Percentiles rank a stretch among this genome's conserved stretches.
phyloP scores from a whole-genome alignment of 768 basidiomycete species.

The Lentinula sp. region DNA sequence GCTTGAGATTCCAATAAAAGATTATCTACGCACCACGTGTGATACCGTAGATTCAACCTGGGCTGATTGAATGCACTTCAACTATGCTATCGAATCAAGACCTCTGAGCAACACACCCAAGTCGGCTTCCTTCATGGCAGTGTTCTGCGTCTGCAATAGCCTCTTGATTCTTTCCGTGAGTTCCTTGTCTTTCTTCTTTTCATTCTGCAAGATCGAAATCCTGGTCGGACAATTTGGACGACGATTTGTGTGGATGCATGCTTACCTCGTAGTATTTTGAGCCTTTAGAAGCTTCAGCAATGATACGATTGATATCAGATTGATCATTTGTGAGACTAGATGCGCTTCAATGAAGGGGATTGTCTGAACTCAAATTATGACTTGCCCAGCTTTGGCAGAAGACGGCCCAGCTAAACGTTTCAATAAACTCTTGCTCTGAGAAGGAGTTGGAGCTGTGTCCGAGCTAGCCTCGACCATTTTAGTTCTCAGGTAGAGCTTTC shows the following conservation, averaged over 20 bases:
- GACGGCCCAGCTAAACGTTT: slow-evolving; percentile 84
- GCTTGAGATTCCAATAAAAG: neutral
- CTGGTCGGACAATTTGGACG: neutral
- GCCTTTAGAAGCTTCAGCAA: slow-evolving; percentile 87
- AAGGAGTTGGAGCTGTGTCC: neutral
- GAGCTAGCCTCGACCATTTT: neutral
- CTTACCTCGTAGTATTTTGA: slow-evolving; percentile 86
- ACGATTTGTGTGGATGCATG: neutral
- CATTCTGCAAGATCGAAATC: slow-evolving; percentile 47
- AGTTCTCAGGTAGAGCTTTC: no score
- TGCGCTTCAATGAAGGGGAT: neutral
- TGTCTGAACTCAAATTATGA: slow-evolving; percentile 3
- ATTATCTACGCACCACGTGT: slow-evolving; percentile 46
- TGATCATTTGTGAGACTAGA: slow-evolving; percentile 68
- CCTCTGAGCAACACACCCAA: slow-evolving; percentile 31
- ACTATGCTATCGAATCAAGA: slow-evolving; percentile 10
- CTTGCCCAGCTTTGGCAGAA: slow-evolving; percentile 83
- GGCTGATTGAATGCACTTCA: slow-evolving; percentile 24
- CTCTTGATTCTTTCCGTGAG: slow-evolving; percentile 70
- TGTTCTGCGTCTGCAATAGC: slow-evolving; percentile 61
- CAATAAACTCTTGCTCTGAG: slow-evolving; percentile 43
- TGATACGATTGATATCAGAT: slow-evolving; percentile 80
- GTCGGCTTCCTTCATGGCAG: slow-evolving; percentile 48
- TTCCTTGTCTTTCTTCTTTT: slow-evolving; percentile 85
- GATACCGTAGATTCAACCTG: slow-evolving; percentile 65